Evolutionary conservation across 1,284 basidiomycete genomes (phyloP).

Genomic region (Austroboletus niveus): DNA sequence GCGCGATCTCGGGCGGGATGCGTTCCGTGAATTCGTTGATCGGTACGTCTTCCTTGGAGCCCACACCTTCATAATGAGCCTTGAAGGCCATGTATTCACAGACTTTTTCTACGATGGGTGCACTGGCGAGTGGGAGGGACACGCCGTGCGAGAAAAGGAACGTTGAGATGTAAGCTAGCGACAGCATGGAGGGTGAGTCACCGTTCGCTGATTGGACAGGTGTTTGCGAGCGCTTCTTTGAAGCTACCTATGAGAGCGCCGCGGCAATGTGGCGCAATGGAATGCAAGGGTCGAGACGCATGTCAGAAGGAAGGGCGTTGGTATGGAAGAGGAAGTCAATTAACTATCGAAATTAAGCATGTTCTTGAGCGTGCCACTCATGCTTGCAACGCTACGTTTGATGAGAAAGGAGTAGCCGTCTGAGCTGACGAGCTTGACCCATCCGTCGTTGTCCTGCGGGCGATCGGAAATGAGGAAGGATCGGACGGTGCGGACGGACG

Average conservation of each 20-base stretch:
- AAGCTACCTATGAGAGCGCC: slow-evolving; percentile 41
- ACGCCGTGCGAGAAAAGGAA: background rate
- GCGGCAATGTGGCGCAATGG: slow-evolving; percentile 11
- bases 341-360: slow-evolving; percentile 36
- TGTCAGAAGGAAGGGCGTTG: slow-evolving; percentile 11
- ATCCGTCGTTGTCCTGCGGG: slow-evolving; percentile 35
- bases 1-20: slow-evolving; percentile 74
- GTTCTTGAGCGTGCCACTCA: slow-evolving; percentile 50
- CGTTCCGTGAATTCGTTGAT: slow-evolving; percentile 70
- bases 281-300: slow-evolving; percentile 6
- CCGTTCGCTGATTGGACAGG: slow-evolving; percentile 49
- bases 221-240: slow-evolving; percentile 48
- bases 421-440: slow-evolving; percentile 51
- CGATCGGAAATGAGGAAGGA: background rate
- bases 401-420: slow-evolving; percentile 56
- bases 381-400: slow-evolving; percentile 48
- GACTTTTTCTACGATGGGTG: slow-evolving; percentile 76
- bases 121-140: slow-evolving; percentile 40
- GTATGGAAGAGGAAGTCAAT: slow-evolving; percentile 13
- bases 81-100: slow-evolving; percentile 83
- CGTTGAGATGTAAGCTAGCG: slow-evolving; percentile 3
- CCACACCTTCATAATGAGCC: slow-evolving; percentile 58
- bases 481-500: background rate
- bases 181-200: slow-evolving; percentile 19
- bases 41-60: slow-evolving; percentile 68